These are phyloP conservation scores for Simmondsia chinensis DNA, from an alignment of 148 eudicot species.

Conservation along the genomic window DNA sequence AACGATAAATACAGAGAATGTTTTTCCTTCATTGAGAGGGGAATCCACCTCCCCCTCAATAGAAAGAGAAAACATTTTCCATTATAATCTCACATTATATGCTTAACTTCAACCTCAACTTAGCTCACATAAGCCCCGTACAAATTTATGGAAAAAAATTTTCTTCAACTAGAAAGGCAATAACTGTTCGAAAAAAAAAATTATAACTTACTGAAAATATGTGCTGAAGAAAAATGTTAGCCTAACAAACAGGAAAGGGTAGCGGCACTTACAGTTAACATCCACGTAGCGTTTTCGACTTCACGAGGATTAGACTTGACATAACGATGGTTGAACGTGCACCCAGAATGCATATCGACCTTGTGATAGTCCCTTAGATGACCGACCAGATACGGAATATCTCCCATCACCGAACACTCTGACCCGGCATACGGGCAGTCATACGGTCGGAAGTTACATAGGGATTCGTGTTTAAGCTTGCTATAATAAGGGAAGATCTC, in stretches of 20 bases:
- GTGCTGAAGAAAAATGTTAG: too few relatives aligned
- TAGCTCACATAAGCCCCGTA: too few relatives aligned
- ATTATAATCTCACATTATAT: too few relatives aligned
- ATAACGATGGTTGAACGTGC: slow-evolving; percentile 84
- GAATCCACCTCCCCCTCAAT: too few relatives aligned
- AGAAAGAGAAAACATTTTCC: too few relatives aligned
- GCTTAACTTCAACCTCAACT: too few relatives aligned
- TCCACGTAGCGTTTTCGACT: slow-evolving; percentile 92
- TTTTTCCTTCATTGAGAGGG: too few relatives aligned
- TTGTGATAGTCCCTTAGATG: slow-evolving; percentile 83
- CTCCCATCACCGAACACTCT: slow-evolving; percentile 67
- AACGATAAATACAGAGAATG: too few relatives aligned
- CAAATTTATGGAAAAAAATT: too few relatives aligned
- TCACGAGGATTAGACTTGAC: slow-evolving; percentile 90
- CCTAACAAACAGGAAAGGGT: neutral
- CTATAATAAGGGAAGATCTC: slow-evolving; percentile 84
- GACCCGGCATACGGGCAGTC: slow-evolving; percentile 87
- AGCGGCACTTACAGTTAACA: slow-evolving; percentile 82
- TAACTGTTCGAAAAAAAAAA: too few relatives aligned
- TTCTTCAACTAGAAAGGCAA: too few relatives aligned
- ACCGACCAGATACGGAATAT: slow-evolving; percentile 57
- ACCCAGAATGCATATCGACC: slow-evolving; percentile 89
- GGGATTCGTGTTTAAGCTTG: slow-evolving; percentile 71
- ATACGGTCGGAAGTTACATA: slow-evolving; percentile 78
- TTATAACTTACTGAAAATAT: too few relatives aligned